phyloP scores from a whole-genome alignment of 2,329 filamentous ascomycete genomes.

The Beauveria asiatica region DNA sequence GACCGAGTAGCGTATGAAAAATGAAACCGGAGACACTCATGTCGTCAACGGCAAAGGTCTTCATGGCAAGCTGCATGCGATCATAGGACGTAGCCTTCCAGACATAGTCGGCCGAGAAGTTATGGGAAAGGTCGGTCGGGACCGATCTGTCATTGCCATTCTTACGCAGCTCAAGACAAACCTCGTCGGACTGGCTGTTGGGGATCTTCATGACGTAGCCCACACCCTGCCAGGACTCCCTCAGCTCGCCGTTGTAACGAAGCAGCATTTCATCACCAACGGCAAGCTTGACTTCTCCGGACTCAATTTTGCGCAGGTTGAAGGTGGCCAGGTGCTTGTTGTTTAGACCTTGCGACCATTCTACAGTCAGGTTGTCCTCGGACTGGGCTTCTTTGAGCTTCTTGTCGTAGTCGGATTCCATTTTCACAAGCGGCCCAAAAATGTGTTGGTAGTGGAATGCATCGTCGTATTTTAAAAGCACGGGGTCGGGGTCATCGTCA shows the following conservation, averaged over 20 bases:
- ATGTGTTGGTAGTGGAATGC: conserved; percentile 99
- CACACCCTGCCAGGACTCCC: conserved; percentile 90
- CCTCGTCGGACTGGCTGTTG: conserved; percentile 97
- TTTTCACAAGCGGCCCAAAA: conserved; percentile 95
- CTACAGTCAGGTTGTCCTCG: conserved; percentile 87
- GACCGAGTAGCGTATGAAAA: conserved; percentile 91
- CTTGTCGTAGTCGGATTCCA: conserved; percentile 97
- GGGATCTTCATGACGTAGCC: conserved; percentile 99
- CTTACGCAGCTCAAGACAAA: conserved; percentile 87
- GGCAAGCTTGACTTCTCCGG: conserved; percentile 94
- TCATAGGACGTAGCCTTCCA: conserved; percentile 99
- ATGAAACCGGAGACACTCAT: conserved; percentile 98
- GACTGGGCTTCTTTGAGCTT: conserved; percentile 98
- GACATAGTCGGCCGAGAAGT: conserved; percentile 97
- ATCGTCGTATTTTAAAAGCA: conserved; percentile 90
- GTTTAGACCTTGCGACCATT: conserved; percentile 92
- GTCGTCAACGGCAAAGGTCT: conserved; percentile 95
- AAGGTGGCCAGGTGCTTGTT: conserved; percentile 97
- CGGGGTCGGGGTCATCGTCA: conserved; percentile 90
- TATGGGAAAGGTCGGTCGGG: conserved; percentile 91
- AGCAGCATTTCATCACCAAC: conserved; percentile 98
- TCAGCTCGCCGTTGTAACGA: conserved; percentile 90
- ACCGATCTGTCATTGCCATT: conserved; percentile 94
- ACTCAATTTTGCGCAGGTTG: conserved; percentile 90
- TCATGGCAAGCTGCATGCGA: conserved; percentile 98